Conservation (phyloP, 1,284 basidiomycete species). For the Sphaerobolus stellatus region DNA sequence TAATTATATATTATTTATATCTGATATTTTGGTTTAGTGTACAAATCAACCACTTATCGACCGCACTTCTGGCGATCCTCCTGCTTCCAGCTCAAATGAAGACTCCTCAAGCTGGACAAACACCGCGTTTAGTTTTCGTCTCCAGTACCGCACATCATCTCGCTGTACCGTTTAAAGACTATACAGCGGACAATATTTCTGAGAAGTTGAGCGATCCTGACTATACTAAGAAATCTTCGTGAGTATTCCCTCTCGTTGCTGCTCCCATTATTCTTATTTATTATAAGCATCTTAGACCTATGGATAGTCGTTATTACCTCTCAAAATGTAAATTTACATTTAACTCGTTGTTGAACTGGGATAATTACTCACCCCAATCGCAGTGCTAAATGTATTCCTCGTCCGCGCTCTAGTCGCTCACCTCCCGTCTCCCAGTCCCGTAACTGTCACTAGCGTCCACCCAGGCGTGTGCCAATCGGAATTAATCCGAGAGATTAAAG, state of each 20-base stretch:
- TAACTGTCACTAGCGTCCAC: conserved; percentile 39
- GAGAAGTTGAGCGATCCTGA: conserved; percentile 15
- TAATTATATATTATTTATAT: background rate
- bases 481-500: conserved; percentile 20
- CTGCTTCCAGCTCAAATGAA: conserved; percentile 42
- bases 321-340: background rate
- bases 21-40: conserved; percentile 28
- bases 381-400: conserved; percentile 23
- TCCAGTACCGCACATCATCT: conserved; percentile 38
- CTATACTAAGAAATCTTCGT: conserved; percentile 20
- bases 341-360: too few relatives aligned
- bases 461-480: conserved; percentile 51
- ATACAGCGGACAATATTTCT: background rate
- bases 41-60: conserved; percentile 44
- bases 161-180: conserved; percentile 5
- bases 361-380: background rate
- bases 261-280: too few relatives aligned
- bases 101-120: conserved; percentile 33
- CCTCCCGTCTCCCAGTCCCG: conserved; percentile 25
- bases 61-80: conserved; percentile 37
- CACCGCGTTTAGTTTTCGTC: conserved; percentile 36
- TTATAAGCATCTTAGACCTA: background rate
- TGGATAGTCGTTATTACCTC: background rate
- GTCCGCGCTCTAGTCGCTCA: conserved; percentile 38
- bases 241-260: background rate